Evolutionary conservation across 1,284 basidiomycete genomes (phyloP).

Genomic region (Ganoderma meredithae): DNA sequence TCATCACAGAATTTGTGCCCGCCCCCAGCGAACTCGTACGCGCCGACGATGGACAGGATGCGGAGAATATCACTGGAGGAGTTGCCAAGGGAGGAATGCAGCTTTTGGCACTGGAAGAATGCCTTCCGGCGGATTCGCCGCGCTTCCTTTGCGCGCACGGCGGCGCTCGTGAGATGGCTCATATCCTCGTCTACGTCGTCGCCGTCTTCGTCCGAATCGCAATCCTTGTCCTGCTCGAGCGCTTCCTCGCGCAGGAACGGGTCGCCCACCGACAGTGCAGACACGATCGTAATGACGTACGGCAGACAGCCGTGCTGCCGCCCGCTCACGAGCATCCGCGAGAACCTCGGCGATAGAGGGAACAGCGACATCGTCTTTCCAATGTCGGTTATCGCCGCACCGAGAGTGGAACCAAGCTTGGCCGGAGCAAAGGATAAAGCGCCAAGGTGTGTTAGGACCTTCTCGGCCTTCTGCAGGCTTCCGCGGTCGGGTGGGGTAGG

Average conservation of each 20-base stretch:
- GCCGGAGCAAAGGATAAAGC: constrained; percentile 65
- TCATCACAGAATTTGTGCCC: constrained; percentile 83
- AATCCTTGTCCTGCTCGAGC: constrained; percentile 55
- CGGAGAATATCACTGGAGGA: constrained; percentile 92
- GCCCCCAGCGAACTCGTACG: constrained; percentile 92
- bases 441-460: constrained; percentile 82
- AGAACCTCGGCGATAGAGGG: constrained; percentile 92
- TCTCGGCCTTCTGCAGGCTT: constrained; percentile 85
- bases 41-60: constrained; percentile 91
- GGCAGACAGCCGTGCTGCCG: constrained; percentile 92
- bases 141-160: constrained; percentile 71
- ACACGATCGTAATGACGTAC: constrained; percentile 92
- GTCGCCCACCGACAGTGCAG: constrained; percentile 94
- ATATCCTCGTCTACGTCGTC: constrained; percentile 58
- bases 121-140: constrained; percentile 70
- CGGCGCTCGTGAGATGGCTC: constrained; percentile 63
- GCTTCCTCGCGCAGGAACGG: constrained; percentile 91
- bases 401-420: constrained; percentile 44
- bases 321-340: constrained; percentile 94
- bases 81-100: constrained; percentile 83
- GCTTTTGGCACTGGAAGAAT: constrained; percentile 86
- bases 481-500: constrained; percentile 93
- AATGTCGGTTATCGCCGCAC: constrained; percentile 84
- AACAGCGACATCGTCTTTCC: constrained; percentile 94
- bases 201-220: constrained; percentile 48